A percentile compares a stretch with the other conserved stretches of the same genome.
Evolutionary conservation across 441 rosid genomes (phyloP).

Genomic region (Populus hybrid): DNA sequence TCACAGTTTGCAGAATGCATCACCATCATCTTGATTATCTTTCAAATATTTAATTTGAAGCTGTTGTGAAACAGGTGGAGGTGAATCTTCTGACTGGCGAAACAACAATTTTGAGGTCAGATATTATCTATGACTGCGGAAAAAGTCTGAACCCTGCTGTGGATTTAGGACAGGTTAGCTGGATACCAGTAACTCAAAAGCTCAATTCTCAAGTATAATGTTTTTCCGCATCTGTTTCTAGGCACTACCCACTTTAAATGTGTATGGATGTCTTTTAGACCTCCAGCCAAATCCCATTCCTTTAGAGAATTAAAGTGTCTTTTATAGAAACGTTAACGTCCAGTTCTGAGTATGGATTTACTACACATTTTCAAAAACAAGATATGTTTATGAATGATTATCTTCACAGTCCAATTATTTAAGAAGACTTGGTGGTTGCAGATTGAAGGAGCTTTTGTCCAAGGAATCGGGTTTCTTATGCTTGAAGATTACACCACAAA

Average conservation of each 20-base stretch:
- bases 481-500: slow-evolving; percentile 69
- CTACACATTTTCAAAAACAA: neutral
- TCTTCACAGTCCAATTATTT: neutral
- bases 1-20: neutral
- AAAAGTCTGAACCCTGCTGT: slow-evolving; percentile 94
- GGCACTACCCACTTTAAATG: neutral
- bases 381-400: neutral
- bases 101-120: slow-evolving; percentile 60
- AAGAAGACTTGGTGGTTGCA: slow-evolving; percentile 20
- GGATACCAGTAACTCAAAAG: neutral
- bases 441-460: slow-evolving; percentile 99
- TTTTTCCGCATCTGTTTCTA: neutral
- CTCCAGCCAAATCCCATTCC: neutral
- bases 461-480: slow-evolving; percentile 93
- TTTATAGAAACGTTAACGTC: neutral
- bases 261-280: neutral
- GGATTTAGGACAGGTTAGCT: slow-evolving; percentile 92
- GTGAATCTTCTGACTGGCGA: slow-evolving; percentile 75
- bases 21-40: neutral
- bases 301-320: neutral
- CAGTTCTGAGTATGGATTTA: neutral
- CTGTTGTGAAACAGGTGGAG: slow-evolving; percentile 58
- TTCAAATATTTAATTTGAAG: neutral
- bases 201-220: neutral
- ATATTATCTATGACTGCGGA: slow-evolving; percentile 89